Evolutionary conservation across 305 asterid genomes (phyloP).

Genomic region (Lippia alba): DNA sequence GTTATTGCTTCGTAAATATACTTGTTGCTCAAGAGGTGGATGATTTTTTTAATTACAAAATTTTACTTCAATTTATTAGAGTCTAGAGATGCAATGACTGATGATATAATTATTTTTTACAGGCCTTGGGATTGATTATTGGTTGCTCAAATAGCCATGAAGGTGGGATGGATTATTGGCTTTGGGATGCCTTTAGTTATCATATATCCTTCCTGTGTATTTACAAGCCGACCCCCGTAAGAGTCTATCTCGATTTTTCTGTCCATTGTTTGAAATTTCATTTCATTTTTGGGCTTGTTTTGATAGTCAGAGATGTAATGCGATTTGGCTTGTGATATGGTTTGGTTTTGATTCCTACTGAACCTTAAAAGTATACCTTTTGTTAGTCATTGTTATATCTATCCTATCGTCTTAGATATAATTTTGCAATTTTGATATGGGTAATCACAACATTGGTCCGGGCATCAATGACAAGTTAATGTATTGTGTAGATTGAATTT

Average conservation of each 20-base stretch:
- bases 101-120: too few relatives aligned
- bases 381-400: background rate
- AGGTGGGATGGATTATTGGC: slow-evolving; percentile 3
- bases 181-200: slow-evolving; percentile 5
- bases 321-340: background rate
- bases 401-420: too few relatives aligned
- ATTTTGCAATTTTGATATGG: background rate
- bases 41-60: too few relatives aligned
- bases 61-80: too few relatives aligned
- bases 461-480: background rate
- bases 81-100: too few relatives aligned
- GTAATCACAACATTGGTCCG: background rate
- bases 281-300: slow-evolving; percentile 5
- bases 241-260: slow-evolving; percentile 19
- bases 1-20: too few relatives aligned
- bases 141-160: too few relatives aligned
- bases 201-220: too few relatives aligned
- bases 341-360: slow-evolving; percentile 16
- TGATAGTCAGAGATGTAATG: slow-evolving; percentile 6
- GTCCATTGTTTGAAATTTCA: slow-evolving; percentile 9
- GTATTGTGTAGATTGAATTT: background rate
- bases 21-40: too few relatives aligned
- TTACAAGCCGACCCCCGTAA: background rate
- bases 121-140: too few relatives aligned
- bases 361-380: slow-evolving; percentile 4